Evolutionary conservation across 129 eudicot species (phyloP).

Genomic region (Centella asiatica): DNA sequence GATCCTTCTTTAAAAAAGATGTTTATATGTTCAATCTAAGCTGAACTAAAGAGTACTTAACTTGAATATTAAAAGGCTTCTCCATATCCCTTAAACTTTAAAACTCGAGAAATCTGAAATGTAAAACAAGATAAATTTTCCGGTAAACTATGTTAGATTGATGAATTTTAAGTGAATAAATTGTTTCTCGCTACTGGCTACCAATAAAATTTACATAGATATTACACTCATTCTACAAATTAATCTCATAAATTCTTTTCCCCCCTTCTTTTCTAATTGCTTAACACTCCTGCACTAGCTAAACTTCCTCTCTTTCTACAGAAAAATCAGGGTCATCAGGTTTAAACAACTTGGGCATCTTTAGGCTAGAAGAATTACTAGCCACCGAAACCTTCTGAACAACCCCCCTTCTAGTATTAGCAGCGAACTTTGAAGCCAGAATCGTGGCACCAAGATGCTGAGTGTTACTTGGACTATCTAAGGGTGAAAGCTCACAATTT

Average conservation of each 20-base stretch:
- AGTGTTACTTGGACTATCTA: not conserved
- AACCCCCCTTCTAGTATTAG: conserved; percentile 24
- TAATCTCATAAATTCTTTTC: too few relatives aligned
- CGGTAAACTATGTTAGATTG: too few relatives aligned
- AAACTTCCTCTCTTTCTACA: conserved; percentile 12
- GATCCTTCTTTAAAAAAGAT: too few relatives aligned
- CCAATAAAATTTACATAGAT: not conserved
- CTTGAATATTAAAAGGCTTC: too few relatives aligned
- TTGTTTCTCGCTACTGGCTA: not conserved
- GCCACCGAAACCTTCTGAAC: conserved; percentile 25
- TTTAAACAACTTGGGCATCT: conserved; percentile 74
- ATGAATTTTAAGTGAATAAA: not conserved
- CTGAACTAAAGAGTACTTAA: too few relatives aligned
- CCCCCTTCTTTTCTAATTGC: not conserved
- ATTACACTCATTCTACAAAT: not conserved
- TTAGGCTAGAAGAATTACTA: conserved; percentile 41
- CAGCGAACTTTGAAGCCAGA: conserved; percentile 9
- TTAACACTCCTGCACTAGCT: conserved; percentile 11
- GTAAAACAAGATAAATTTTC: too few relatives aligned
- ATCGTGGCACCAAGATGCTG: conserved; percentile 3
- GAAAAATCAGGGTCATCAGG: conserved; percentile 84
- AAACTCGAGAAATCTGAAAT: too few relatives aligned
- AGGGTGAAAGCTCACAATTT: conserved; percentile 11
- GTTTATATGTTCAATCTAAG: too few relatives aligned
- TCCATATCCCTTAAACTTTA: too few relatives aligned